Evolutionary conservation across 768 basidiomycete genomes (phyloP).

Genomic region (Kwoniella mangroviensis): DNA sequence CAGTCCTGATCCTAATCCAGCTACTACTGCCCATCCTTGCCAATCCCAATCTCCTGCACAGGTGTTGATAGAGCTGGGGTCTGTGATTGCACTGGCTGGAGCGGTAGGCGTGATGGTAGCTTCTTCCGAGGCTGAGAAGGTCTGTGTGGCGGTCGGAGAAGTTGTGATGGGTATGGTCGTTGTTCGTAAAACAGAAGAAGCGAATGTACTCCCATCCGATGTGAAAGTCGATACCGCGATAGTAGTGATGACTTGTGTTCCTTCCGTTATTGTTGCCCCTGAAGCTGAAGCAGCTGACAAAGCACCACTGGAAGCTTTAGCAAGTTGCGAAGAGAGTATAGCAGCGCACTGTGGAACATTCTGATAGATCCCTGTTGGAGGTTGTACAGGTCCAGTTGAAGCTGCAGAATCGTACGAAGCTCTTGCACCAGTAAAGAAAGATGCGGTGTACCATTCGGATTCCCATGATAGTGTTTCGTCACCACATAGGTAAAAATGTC

Average conservation of each 20-base stretch:
- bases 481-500: constrained; percentile 40
- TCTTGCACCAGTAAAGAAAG: constrained; percentile 33
- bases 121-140: neutral
- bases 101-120: neutral
- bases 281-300: neutral
- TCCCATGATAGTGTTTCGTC: constrained; percentile 33
- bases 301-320: neutral
- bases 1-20: constrained; percentile 29
- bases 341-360: constrained; percentile 20
- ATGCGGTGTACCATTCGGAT: constrained; percentile 38
- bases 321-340: constrained; percentile 2
- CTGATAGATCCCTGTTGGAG: constrained; percentile 26
- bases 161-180: constrained; percentile 5
- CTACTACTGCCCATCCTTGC: constrained; percentile 41
- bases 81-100: neutral
- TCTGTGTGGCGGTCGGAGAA: neutral
- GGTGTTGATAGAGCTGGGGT: constrained; percentile 20
- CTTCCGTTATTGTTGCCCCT: neutral
- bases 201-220: constrained; percentile 7
- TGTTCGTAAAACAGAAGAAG: constrained; percentile 4
- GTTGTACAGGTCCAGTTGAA: constrained; percentile 36
- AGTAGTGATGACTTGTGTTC: neutral
- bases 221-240: neutral
- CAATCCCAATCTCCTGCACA: constrained; percentile 46
- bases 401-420: constrained; percentile 38